Conservation (phyloP, 108 stramenopile species). For the Skeletonema tropicum region DNA sequence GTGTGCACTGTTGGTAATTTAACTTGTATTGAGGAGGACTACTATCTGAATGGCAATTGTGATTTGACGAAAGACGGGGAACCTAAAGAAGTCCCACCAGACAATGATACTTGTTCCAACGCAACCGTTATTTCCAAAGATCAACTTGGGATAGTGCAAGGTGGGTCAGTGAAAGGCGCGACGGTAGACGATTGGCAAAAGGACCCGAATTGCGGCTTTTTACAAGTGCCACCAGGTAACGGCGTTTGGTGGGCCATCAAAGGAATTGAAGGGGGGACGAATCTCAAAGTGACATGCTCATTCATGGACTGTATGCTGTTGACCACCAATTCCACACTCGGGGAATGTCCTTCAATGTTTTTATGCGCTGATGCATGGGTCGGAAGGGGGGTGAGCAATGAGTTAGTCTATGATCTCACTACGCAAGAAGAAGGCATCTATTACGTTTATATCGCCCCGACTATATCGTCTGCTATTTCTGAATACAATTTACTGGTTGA, state of each 20-base stretch:
- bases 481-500: not conserved
- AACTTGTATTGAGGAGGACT: not conserved
- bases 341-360: not conserved
- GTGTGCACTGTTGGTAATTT: not conserved
- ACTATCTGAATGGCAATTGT: not conserved
- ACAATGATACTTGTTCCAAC: conserved; percentile 1
- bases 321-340: not conserved
- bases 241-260: not conserved
- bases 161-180: not conserved
- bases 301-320: not conserved
- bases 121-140: not conserved
- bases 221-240: not conserved
- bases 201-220: not conserved
- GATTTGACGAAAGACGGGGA: not conserved
- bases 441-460: not conserved
- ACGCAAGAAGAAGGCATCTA: not conserved
- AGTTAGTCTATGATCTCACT: not conserved
- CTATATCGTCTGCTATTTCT: not conserved
- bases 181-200: not conserved
- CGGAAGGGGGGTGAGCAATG: not conserved
- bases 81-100: not conserved
- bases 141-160: not conserved
- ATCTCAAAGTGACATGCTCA: not conserved
- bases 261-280: not conserved
- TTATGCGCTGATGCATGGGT: not conserved